phyloP scores from a whole-genome alignment of 139 green algal genomes.

The Nannochloris sp. region DNA sequence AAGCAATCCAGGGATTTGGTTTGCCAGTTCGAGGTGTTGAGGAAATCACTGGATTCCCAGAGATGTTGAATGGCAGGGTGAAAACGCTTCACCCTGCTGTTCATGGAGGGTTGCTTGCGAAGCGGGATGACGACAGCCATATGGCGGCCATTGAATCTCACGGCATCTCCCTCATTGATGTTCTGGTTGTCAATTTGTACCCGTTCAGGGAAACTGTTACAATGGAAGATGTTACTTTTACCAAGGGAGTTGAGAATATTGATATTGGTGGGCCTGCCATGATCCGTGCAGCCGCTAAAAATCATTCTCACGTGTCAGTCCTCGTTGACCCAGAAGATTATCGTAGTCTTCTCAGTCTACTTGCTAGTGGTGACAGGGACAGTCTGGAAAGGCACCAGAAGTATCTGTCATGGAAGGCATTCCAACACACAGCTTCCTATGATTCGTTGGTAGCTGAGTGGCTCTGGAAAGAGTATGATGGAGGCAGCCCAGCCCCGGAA shows the following conservation, averaged over 20 bases:
- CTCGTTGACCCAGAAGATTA: constrained; percentile 79
- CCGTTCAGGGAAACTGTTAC: constrained; percentile 93
- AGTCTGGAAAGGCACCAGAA: constrained; percentile 44
- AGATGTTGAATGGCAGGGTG: constrained; percentile 96
- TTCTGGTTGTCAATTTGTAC: constrained; percentile 98
- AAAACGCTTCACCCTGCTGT: constrained; percentile 98
- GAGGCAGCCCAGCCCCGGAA: constrained; percentile 9
- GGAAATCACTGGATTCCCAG: constrained; percentile 91
- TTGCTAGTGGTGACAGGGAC: constrained; percentile 26
- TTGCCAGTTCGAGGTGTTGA: constrained; percentile 81
- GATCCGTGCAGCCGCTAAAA: constrained; percentile 93
- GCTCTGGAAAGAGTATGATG: constrained; percentile 77
- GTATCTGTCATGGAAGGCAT: constrained; percentile 96
- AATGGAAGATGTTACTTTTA: constrained; percentile 14
- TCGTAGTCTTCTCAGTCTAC: constrained; percentile 48
- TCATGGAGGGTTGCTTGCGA: constrained; percentile 94
- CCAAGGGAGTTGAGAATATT: constrained; percentile 92
- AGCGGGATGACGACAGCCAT: constrained; percentile 67
- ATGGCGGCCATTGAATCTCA: constrained; percentile 77
- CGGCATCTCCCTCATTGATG: constrained; percentile 84
- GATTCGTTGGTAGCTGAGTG: constrained; percentile 88
- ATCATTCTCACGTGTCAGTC: constrained; percentile 73
- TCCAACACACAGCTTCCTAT: constrained; percentile 92
- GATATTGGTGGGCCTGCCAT: constrained; percentile 98
- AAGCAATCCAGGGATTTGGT: constrained; percentile 64